Base-by-base conservation (phyloP, 441 rosid species). In the Erysimum cheiri region DNA sequence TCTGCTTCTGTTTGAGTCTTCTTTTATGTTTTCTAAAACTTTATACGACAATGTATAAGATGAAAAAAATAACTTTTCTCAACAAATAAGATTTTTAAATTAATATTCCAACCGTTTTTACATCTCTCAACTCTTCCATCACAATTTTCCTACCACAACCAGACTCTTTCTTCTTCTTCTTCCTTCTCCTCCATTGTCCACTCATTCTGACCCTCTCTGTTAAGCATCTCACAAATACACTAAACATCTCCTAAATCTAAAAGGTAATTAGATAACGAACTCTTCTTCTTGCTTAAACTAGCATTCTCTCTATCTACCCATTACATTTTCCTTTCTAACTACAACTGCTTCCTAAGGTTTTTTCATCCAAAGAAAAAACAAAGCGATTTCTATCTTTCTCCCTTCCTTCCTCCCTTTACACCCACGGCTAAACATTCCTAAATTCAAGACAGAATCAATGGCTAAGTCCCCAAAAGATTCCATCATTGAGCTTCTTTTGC, bases 1-100 rank as follows among this genome's bases (percentile, higher is more conserved):
- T 31, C 88, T 58, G 87, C 85, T 55, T 78, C 78, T 50, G 83
- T 83, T 9, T 85, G 55, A 80, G 14, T 37, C 54, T 33, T n/a
- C n/a, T 41, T 2, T 22, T 22, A 22, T 22, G 24, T 22, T 22
- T 22, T 22, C 24, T 22, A 22, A 22, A 22, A 22, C 2, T 22
- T 22, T 22, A 22, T 1, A 22, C 2, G 24, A 22, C 24, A 0
- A 22, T 22, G 24, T 22, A 55, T 0, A 36, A 60, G 5, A 52
- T 37, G n/a, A 7, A 14, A 52, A 19, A 43, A 14, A 5, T 3
- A 22, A 64, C n/a, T 29, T 39, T 50, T 44, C 41, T 61, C 62
- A 74, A 68, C 68, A 46, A 67, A 33, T 60, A 43, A 44, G 15
- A 35, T 4, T 29, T 40, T 17, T 19, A n/a, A 31, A 15, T 17